Percentiles rank a stretch among this genome's conserved stretches.
These are phyloP conservation scores for Physaria fendleri DNA, from an alignment of 345 rosid genomes.

Conservation along the genomic window DNA sequence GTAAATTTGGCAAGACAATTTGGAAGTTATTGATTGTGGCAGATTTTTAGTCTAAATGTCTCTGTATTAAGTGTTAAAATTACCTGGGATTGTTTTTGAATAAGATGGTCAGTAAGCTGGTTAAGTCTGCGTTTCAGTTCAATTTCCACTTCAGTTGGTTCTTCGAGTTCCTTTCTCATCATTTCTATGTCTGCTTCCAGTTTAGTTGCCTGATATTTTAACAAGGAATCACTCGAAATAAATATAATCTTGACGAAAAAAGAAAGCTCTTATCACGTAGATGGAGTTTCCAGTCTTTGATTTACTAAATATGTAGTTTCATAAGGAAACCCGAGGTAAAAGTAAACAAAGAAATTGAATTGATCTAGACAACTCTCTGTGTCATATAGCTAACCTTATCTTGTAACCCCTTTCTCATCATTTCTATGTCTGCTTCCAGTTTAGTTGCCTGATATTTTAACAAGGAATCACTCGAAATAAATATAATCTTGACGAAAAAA, in stretches of 20 bases:
- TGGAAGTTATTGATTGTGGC: background rate
- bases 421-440: slow-evolving; percentile 68
- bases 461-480: too few relatives aligned
- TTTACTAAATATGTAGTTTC: background rate
- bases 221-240: background rate
- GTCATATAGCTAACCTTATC: slow-evolving; percentile 66
- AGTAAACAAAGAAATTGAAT: background rate
- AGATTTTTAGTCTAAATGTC: background rate
- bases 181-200: slow-evolving; percentile 56
- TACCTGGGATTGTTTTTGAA: slow-evolving; percentile 98
- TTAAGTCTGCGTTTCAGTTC: slow-evolving; percentile 83
- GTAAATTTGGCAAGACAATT: slow-evolving; percentile 7
- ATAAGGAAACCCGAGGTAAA: background rate
- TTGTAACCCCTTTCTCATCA: slow-evolving; percentile 57
- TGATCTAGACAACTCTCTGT: background rate
- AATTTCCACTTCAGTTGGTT: slow-evolving; percentile 83
- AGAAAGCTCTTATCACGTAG: background rate
- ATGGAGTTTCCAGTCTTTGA: background rate
- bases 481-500: too few relatives aligned
- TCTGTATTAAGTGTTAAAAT: background rate
- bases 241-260: background rate
- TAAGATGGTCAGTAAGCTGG: slow-evolving; percentile 91
- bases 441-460: too few relatives aligned
- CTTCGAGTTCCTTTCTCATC: slow-evolving; percentile 75
- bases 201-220: slow-evolving; percentile 48